Evolutionary conservation across 2,329 filamentous ascomycete genomes (phyloP), one percentile per base, ranked within the genome.

Genomic region (Coniochaeta ligniaria): DNA sequence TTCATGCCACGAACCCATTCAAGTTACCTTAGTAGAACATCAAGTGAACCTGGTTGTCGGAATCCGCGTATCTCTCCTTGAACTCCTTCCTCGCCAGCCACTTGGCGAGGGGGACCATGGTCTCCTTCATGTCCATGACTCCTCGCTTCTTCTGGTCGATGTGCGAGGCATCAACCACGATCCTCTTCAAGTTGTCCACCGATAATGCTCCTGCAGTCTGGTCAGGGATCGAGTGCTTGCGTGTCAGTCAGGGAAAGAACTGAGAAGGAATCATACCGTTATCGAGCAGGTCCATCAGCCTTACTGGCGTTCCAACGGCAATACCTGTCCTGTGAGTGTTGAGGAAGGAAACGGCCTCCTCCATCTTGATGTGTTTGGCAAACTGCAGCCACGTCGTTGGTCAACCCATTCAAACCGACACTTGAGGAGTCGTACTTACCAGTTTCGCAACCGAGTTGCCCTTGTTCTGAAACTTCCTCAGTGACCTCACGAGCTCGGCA

Each of bases 301-400:
- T 83, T 57, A 90, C 84, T 6, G 95, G 94, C 6, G 95, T 99
- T 3, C 95, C 95, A 16, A 97, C 91, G 2, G 90, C 93, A 64
- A 98, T 90, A 31, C 92, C 91, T 14, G 92, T 91, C 63, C 88
- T 87, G 66, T 76, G 80, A 59, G 76, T 81, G 68, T 89, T 82
- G 47, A 96, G 84, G 70, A 90, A 90, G 62, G 88, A 81, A 59
- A 93, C 85, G 36, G 93, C 90, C 68, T 98, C 94, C 59, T 91
- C 85, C 12, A 99, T 76, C 76, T 99, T 99, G 79, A 99, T 96
- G 73, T 99, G 95, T 74, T 99, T 99, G 35, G 95, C 94, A 74
- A 99, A 99, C 71, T 85, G 59, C 54, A 38, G 26, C 12, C 3
- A 35, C 41, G 43, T 24, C 12, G 4, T 20, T n/a, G 5, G 57